Base-by-base conservation (phyloP, 2,329 filamentous ascomycete species). In the Fusarium coffeatum region DNA sequence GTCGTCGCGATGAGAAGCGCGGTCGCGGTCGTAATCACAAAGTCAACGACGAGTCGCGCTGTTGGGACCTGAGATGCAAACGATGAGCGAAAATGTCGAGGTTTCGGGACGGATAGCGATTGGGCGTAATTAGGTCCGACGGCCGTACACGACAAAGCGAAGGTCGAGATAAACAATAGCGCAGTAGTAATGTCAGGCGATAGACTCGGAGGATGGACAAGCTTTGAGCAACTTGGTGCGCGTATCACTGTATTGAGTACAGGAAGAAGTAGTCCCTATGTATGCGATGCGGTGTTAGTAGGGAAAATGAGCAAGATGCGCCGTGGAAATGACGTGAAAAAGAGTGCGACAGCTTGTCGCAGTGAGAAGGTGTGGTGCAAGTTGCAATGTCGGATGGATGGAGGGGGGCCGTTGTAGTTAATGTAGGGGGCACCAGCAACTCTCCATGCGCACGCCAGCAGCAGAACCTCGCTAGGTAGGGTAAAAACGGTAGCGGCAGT, bases 351-450 rank as follows among this genome's bases (percentile, higher is more conserved):
- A 73, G 62, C 55, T 55, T 59, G 67, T 74, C 66, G 65, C 58
- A 72, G 59, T 50, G 61, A 63, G 59, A 57, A 67, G 63, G 69
- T 65, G 68, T 69, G 72, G 70, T 73, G 71, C 60, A 62, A 74
- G 71, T 59, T 72, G 66, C 72, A 71, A 66, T 73, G 72, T 71
- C 64, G 64, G 48, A 60, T 50, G 46, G 53, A 55, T 65, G 57
- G 58, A 50, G 57, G 58, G 63, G 63, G 65, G 70, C 63, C 41
- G 65, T 58, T 60, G 59, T 60, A 59, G 59, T 74, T 73, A 74
- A 73, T 72, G 72, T 74, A 74, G 60, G 67, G 60, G 55, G 69
- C 64, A 50, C 60, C 64, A 67, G 57, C 58, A 58, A 56, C 54
- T 51, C 43, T 48, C 49, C 58, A 53, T 59, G 46, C 22, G 13